These are phyloP conservation scores for Magnusiomyces clavatus DNA, from an alignment of 1,139 yeast species.

Conservation along the genomic window DNA sequence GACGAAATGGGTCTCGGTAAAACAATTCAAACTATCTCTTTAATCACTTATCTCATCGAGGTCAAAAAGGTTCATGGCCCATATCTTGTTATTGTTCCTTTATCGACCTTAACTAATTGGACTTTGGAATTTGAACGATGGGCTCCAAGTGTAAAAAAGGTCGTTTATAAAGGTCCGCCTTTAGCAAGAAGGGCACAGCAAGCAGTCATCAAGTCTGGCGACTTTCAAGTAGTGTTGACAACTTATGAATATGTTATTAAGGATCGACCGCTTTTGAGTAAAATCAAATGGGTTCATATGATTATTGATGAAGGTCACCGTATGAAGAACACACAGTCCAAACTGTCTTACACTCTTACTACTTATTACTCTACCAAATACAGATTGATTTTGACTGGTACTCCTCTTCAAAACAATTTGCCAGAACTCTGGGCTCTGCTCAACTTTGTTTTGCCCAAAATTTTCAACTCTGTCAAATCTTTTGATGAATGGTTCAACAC, in stretches of 20 bases:
- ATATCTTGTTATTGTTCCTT: constrained; percentile 86
- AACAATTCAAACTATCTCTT: constrained; percentile 76
- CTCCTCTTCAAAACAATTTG: constrained; percentile 91
- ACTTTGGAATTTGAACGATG: constrained; percentile 93
- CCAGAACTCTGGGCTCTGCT: constrained; percentile 97
- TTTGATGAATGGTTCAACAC: constrained; percentile 99
- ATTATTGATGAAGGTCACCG: constrained; percentile 98
- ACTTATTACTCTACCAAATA: constrained; percentile 76
- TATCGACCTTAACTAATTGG: constrained; percentile 95
- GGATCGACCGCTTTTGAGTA: constrained; percentile 72
- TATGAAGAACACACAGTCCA: constrained; percentile 90
- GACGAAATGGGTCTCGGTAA: constrained; percentile 93
- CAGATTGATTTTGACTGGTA: constrained; percentile 90
- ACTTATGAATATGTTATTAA: constrained; percentile 69
- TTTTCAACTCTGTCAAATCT: constrained; percentile 95
- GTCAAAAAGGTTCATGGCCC: constrained; percentile 48
- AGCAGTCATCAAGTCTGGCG: constrained; percentile 60
- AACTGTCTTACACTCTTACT: constrained; percentile 74
- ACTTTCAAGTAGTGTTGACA: constrained; percentile 83
- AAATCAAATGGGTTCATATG: constrained; percentile 90
- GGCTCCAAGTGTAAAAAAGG: constrained; percentile 50
- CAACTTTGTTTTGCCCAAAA: constrained; percentile 89
- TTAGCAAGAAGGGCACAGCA: constrained; percentile 75
- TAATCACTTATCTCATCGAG: constrained; percentile 68
- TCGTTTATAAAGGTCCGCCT: constrained; percentile 55